Evolutionary conservation across 169 alveolate species (phyloP), one percentile per base, ranked within the genome.

Genomic region (Neospora caninum): DNA sequence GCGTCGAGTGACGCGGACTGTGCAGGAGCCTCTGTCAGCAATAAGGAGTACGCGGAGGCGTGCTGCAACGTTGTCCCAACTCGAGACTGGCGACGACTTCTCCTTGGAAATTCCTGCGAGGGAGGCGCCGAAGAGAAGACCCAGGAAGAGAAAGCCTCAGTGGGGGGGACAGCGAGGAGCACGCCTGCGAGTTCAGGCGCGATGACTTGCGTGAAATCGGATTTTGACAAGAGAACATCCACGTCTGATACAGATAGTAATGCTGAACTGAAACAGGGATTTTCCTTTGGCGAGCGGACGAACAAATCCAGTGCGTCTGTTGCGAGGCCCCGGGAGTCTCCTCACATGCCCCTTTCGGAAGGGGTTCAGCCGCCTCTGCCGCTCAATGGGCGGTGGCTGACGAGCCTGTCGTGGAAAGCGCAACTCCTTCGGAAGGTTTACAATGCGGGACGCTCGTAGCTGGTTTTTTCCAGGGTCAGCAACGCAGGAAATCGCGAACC

Each of bases 341-440:
- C 73, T 27, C 25, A 27, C 31, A 1, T 64, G 73, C 73, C 73
- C 31, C 73, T 64, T 64, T 16, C 39, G 42, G 86, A n/a, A 78
- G 86, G 86, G 22, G 86, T 78, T 0, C 43, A 18, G 86, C 49
- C 9, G 45, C 86, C 86, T 13, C 27, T 78, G 86, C 49, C 45
- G 43, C n/a, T 78, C 39, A n/a, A n/a, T 25, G 86, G 86, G n/a
- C 39, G 86, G 10, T 78, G 86, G 86, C 43, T 78, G 34, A 82
- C 89, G 53, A 82, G 67, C 41, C 64, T 82, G 67, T 82, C 89
- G 31, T 82, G 89, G 89, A 82, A 82, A 29, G 89, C 89, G 31
- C 89, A 82, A 49, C 64, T 82, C n/a, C 64, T 82, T 18, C 53
- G 89, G 41, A 38, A 42, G 38, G 89, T 82, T 18, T 82, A 82